A percentile compares a stretch with the other conserved stretches of the same genome.
phyloP scores from a whole-genome alignment of 2,329 filamentous ascomycete genomes.

The Dichotomopilus funicola region DNA sequence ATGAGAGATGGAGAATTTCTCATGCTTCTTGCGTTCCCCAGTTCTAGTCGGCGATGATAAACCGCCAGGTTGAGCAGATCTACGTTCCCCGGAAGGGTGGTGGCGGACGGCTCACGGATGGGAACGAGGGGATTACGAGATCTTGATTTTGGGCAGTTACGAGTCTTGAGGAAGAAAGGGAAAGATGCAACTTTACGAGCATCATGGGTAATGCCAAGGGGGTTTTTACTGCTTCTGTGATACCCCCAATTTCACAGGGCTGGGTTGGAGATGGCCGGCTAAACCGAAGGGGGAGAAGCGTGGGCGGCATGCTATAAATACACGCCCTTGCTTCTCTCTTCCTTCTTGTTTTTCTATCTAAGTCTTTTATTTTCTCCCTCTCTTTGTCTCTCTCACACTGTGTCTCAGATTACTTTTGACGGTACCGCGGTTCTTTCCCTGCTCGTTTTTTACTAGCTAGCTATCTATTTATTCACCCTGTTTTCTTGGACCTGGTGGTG shows the following conservation, averaged over 20 bases:
- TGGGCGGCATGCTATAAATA: slow-evolving; percentile 15
- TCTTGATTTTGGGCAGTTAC: slow-evolving; percentile 11
- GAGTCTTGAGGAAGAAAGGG: slow-evolving; percentile 3
- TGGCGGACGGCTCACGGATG: slow-evolving; percentile 1
- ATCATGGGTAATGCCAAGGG: not conserved
- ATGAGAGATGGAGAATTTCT: slow-evolving; percentile 8
- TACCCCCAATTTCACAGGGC: no score
- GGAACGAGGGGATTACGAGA: slow-evolving; percentile 2
- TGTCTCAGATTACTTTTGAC: slow-evolving; percentile 19
- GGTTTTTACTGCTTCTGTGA: no score
- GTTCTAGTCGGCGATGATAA: not conserved
- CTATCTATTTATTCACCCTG: slow-evolving; percentile 19
- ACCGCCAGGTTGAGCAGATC: slow-evolving; percentile 1
- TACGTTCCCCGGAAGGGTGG: slow-evolving; percentile 5
- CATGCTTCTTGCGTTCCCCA: not conserved
- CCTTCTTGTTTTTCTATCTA: not conserved
- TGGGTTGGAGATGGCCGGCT: slow-evolving; percentile 11
- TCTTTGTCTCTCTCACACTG: no score
- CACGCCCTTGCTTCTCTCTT: slow-evolving; percentile 12
- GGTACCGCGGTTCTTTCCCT: slow-evolving; percentile 16
- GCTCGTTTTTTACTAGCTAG: slow-evolving; percentile 20
- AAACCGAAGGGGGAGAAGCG: slow-evolving; percentile 9
- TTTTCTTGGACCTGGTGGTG: slow-evolving; percentile 12
- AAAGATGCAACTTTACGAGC: slow-evolving; percentile 1
- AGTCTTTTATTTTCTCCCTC: slow-evolving; percentile 6